Base-by-base conservation (phyloP, 169 alveolate species). In the Eimeria mitis region DNA sequence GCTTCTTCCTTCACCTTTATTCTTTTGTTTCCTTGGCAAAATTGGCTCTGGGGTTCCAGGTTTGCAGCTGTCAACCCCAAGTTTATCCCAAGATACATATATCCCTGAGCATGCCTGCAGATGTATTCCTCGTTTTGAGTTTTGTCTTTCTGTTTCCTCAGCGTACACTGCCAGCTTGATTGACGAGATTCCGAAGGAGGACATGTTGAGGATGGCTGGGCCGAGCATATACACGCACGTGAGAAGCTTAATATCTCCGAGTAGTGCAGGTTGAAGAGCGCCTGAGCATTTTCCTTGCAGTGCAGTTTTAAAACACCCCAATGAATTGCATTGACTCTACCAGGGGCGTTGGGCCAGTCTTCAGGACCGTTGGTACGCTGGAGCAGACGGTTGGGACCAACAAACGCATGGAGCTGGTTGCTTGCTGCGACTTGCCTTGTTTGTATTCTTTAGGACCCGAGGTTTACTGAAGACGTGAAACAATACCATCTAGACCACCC, bases 191-290 rank as follows among this genome's bases (percentile, higher is more conserved):
- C 91, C 91, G 40, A 56, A 52, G 78, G 71, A 84, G 34, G 59
- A 54, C 61, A 84, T 84, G 91, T 42, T 84, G 78, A 84, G 75
- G 44, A 56, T 84, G 71, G 52, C 91, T 34, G 91, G 91, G 59
- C 56, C 75, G 23, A 84, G 76, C 59, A 56, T n/a, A 59, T 31
- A 59, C 40, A 56, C 78, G 5, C 52, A 84, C 91, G 91, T 84
- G 56, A 84, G 91, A 16, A 25, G 13, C 8, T 49, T 44, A n/a
- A 2, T 11, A 2, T 49, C 52, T 79, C 4, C 2, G 44, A n/a
- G 31, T 16, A 1, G 16, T 49, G 71, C 70, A 0, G 63, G 34
- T 19, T 52, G 70, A 7, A 28, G 71, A 25, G 28, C 34, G 14
- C 52, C 34, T 34, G 6, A 42, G 52, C 34, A 16, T 59, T 19